Evolutionary conservation across 768 basidiomycete genomes (phyloP).

Genomic region (Panaeolus papilionaceus): DNA sequence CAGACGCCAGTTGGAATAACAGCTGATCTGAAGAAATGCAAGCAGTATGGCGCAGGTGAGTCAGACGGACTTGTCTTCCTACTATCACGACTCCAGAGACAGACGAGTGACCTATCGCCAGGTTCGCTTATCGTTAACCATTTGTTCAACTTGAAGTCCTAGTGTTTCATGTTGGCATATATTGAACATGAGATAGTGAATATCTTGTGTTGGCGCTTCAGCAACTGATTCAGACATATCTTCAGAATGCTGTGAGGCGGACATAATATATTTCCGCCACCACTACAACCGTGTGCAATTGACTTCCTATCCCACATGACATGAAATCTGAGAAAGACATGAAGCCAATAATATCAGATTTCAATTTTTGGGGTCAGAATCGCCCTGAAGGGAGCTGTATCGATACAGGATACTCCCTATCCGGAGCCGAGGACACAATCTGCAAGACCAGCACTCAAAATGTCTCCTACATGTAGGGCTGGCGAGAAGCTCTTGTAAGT

Average conservation of each 20-base stretch:
- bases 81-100: too few species aligned
- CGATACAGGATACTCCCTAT: neutral
- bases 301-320: constrained; percentile 10
- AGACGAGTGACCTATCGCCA: neutral
- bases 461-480: constrained; percentile 13
- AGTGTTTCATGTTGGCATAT: neutral
- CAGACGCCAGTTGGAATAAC: neutral
- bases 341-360: constrained; percentile 2
- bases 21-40: neutral
- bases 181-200: neutral
- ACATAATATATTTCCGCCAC: constrained; percentile 14
- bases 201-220: neutral
- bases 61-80: neutral
- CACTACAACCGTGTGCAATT: constrained; percentile 9
- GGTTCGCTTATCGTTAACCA: neutral
- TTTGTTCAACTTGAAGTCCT: neutral
- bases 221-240: constrained; percentile 3
- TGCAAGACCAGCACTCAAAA: constrained; percentile 2
- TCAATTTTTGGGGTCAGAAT: constrained; percentile 10
- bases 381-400: neutral
- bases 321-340: constrained; percentile 11
- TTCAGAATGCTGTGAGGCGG: constrained; percentile 7
- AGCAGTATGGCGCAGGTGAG: neutral
- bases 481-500: constrained; percentile 7
- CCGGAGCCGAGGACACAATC: constrained; percentile 13